phyloP scores from a whole-genome alignment of 164 flowering plant species.

The Macadamia tetraphylla region DNA sequence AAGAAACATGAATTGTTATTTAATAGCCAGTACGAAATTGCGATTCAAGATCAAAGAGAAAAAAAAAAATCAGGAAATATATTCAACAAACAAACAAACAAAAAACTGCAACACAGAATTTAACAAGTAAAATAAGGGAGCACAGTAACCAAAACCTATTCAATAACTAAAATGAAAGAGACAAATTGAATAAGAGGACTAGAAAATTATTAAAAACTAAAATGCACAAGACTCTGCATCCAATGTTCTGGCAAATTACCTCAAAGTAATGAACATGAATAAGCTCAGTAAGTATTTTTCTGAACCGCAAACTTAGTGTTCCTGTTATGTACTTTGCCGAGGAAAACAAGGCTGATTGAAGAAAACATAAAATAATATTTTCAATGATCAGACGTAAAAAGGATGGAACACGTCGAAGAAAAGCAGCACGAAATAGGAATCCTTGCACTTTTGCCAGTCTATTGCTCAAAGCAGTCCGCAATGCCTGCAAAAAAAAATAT shows the following conservation, averaged over 20 bases:
- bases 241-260: conserved; percentile 32
- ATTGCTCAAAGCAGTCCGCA: conserved; percentile 88
- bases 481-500: conserved; percentile 45
- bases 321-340: conserved; percentile 93
- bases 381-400: conserved; percentile 83
- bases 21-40: too few relatives aligned
- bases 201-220: too few relatives aligned
- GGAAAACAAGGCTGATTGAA: conserved; percentile 78
- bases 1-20: too few relatives aligned
- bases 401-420: conserved; percentile 84
- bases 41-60: too few relatives aligned
- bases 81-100: too few relatives aligned
- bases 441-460: conserved; percentile 99
- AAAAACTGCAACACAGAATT: too few relatives aligned
- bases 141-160: too few relatives aligned
- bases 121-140: too few relatives aligned
- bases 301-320: conserved; percentile 76
- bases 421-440: conserved; percentile 92
- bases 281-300: conserved; percentile 84
- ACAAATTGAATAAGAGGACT: too few relatives aligned
- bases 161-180: too few relatives aligned
- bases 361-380: conserved; percentile 82
- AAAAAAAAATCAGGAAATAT: too few relatives aligned
- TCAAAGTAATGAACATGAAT: conserved; percentile 86
- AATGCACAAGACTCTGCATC: too few relatives aligned